Evolutionary conservation across 352 stramenopile species (phyloP).

Genomic region (Phytophthora hybrid): DNA sequence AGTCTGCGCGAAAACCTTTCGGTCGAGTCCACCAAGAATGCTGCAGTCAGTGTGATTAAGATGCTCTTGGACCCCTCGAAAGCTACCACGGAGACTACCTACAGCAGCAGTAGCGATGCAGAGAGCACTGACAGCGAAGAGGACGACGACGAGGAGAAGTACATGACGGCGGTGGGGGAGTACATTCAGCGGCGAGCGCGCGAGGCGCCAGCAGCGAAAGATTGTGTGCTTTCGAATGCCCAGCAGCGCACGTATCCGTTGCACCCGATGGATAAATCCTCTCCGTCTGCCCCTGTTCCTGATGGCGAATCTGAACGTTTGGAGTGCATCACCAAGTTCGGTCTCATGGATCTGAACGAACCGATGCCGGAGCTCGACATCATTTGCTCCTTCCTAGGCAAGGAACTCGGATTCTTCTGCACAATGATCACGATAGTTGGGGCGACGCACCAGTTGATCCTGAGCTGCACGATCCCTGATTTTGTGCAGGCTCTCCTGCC

Average conservation of each 20-base stretch:
- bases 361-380: conserved; percentile 60
- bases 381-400: conserved; percentile 62
- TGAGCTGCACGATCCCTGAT: conserved; percentile 52
- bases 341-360: conserved; percentile 53
- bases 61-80: conserved; percentile 35
- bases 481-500: conserved; percentile 42
- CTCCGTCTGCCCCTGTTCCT: conserved; percentile 41
- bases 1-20: conserved; percentile 35
- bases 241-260: conserved; percentile 50
- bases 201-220: conserved; percentile 26
- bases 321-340: conserved; percentile 42
- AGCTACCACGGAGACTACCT: not conserved
- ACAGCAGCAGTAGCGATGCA: conserved; percentile 15
- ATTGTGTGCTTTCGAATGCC: conserved; percentile 54
- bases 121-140: conserved; percentile 14
- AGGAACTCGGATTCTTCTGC: conserved; percentile 60
- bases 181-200: conserved; percentile 43
- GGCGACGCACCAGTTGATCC: conserved; percentile 51
- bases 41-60: conserved; percentile 48
- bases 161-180: conserved; percentile 45
- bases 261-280: conserved; percentile 30
- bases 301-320: conserved; percentile 55
- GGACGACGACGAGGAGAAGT: conserved; percentile 21
- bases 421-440: conserved; percentile 70
- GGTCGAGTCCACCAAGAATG: conserved; percentile 34